Base-by-base conservation (phyloP, 2,329 filamentous ascomycete species). In the Cercospora beticola region DNA sequence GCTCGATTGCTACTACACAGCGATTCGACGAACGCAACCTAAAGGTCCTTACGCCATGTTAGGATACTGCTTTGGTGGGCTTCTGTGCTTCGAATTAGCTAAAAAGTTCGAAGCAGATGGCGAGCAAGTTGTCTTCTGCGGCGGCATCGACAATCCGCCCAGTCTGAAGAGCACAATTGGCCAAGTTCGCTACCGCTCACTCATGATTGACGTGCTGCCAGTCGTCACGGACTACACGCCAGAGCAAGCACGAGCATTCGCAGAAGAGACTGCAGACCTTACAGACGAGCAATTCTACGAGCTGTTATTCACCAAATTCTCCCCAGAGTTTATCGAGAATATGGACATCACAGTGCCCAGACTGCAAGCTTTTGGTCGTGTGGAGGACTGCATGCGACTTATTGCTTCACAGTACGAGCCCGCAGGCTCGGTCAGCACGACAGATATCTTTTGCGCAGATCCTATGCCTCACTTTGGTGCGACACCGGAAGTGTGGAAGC, bases 21-120 rank as follows among this genome's bases (percentile, higher is more conserved):
- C 80, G 0, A 81, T 87, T 43, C 78, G 79, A n/a, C 26, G 65
- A 4, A 68, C 66, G 0, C 85, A 87, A 67, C 84, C 85, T 0
- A 14, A 75, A 0, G 85, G 86, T 0, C 85, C 85, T 0, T 87
- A 87, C 69, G 82, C 82, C 0, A 73, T 87, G 0, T 82, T 82
- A 0, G 85, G 86, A 0, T 87, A 87, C 71, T 83, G 79, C 5
- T 86, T 83, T 71, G 85, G 86, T 1, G 71, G 78, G 0, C 85
- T 85, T 74, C 67, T 86, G 0, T 82, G 84, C 0, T 87, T 86
- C 67, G 85, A 87, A 72, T 74, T 84, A 0, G 77, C 80, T 12
- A 87, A 87, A 74, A 33, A 69, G 1, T 78, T 87, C 9, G 80
- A 86, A 60, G 68, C 68, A 7, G 70, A 52, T 5, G 70, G 68